These are phyloP conservation scores for Celoporthe dispersa DNA, from an alignment of 2,329 filamentous ascomycete species.

Conservation along the genomic window DNA sequence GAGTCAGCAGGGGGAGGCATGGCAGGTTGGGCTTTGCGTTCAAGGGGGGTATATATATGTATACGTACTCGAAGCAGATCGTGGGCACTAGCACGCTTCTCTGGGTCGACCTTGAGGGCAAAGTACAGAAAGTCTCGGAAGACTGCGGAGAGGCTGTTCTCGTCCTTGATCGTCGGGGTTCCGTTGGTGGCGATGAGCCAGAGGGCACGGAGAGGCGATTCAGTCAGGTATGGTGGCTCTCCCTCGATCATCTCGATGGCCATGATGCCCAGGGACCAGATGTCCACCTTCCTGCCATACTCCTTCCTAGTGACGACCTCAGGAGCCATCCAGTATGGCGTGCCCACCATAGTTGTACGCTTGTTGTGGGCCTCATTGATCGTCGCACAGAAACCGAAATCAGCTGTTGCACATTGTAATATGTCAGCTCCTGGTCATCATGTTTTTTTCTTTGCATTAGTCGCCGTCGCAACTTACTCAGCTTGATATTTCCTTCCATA, in stretches of 20 bases:
- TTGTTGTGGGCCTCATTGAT: slow-evolving; percentile 98
- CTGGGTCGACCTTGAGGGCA: slow-evolving; percentile 93
- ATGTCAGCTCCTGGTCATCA: too few species aligned
- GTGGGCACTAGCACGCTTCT: slow-evolving; percentile 93
- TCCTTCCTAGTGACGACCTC: slow-evolving; percentile 97
- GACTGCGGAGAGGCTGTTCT: slow-evolving; percentile 76
- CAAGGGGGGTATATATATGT: slow-evolving; percentile 28
- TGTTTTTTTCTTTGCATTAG: too few species aligned
- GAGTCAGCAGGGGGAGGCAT: slow-evolving; percentile 33
- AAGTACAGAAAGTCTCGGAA: slow-evolving; percentile 93
- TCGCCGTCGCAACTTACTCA: slow-evolving; percentile 67
- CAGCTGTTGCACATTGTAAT: slow-evolving; percentile 58
- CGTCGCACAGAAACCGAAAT: slow-evolving; percentile 98
- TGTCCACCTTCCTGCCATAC: slow-evolving; percentile 97
- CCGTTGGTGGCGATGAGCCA: slow-evolving; percentile 98
- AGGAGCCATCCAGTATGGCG: slow-evolving; percentile 99
- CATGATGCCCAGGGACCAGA: slow-evolving; percentile 99
- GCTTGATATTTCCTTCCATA: slow-evolving; percentile 93
- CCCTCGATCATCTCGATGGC: slow-evolving; percentile 99
- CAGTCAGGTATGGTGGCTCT: slow-evolving; percentile 94
- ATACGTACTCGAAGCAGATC: slow-evolving; percentile 79
- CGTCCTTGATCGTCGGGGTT: slow-evolving; percentile 92
- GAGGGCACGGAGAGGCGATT: slow-evolving; percentile 88
- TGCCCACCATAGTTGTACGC: slow-evolving; percentile 98
- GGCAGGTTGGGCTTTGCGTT: slow-evolving; percentile 37